phyloP scores from a whole-genome alignment of 2,329 filamentous ascomycete species.

The Dothidotthia symphoricarpi region DNA sequence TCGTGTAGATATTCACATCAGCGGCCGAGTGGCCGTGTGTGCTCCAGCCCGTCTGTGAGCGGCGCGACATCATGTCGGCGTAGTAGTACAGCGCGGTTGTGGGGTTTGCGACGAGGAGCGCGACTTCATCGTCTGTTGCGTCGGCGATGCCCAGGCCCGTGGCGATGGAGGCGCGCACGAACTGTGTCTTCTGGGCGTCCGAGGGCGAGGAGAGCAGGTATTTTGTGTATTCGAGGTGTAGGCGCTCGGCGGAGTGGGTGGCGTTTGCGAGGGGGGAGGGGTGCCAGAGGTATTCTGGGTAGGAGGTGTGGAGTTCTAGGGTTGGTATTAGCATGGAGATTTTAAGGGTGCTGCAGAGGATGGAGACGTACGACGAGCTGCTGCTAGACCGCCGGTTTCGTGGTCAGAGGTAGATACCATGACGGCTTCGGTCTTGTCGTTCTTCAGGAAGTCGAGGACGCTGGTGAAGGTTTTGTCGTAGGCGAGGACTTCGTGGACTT shows the following conservation, averaged over 20 bases:
- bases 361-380: constrained; percentile 65
- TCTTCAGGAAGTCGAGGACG: constrained; percentile 80
- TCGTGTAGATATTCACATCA: constrained; percentile 95
- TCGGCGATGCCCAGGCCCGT: constrained; percentile 75
- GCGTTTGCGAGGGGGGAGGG: constrained; percentile 78
- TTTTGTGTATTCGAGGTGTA: constrained; percentile 60
- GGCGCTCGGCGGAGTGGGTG: constrained; percentile 70
- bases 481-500: constrained; percentile 81
- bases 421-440: constrained; percentile 70
- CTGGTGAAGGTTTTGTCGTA: constrained; percentile 84
- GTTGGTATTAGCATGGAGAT: constrained; percentile 9
- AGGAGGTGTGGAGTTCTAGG: constrained; percentile 58
- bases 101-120: constrained; percentile 60
- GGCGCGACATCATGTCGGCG: constrained; percentile 80
- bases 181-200: constrained; percentile 44
- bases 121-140: constrained; percentile 68
- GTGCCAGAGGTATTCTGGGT: constrained; percentile 76
- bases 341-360: not conserved
- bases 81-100: constrained; percentile 62
- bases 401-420: constrained; percentile 92
- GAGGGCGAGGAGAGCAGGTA: constrained; percentile 53
- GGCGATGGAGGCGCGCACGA: constrained; percentile 68
- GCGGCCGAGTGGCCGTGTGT: constrained; percentile 88
- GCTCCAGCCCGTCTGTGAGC: constrained; percentile 89
- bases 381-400: constrained; percentile 86